Evolutionary conservation across 768 basidiomycete genomes (phyloP).

Genomic region (Ramaria sp.): DNA sequence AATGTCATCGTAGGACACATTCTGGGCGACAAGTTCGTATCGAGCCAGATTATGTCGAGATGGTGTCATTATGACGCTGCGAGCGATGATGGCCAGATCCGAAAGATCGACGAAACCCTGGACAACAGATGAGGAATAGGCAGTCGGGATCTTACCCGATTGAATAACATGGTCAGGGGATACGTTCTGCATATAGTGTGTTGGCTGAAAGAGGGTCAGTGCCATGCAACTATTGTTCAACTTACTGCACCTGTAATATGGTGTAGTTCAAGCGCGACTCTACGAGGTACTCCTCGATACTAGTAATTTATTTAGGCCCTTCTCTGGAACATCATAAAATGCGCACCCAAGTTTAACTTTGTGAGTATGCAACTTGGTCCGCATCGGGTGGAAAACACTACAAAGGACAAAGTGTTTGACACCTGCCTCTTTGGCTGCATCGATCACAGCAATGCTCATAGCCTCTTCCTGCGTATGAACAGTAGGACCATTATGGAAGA

Average conservation of each 20-base stretch:
- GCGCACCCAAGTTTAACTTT: background rate
- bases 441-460: constrained; percentile 22
- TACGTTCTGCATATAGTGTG: constrained; percentile 5
- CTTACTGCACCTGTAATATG: constrained; percentile 19
- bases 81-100: constrained; percentile 21
- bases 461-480: constrained; percentile 20
- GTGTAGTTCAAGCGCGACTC: constrained; percentile 26
- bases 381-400: background rate
- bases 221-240: background rate
- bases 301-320: background rate
- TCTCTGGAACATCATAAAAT: background rate
- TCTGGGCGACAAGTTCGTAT: constrained; percentile 24
- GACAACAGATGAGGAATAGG: constrained; percentile 17
- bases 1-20: constrained; percentile 20
- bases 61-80: constrained; percentile 19
- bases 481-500: constrained; percentile 20
- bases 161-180: background rate
- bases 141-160: constrained; percentile 13
- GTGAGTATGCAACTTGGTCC: background rate
- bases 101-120: constrained; percentile 25
- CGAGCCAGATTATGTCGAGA: constrained; percentile 21
- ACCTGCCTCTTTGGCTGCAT: constrained; percentile 20
- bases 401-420: constrained; percentile 22
- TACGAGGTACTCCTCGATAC: constrained; percentile 24
- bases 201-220: background rate